Evolutionary conservation across 257 asterid species (phyloP).

Genomic region (Salvia rosmarinus): DNA sequence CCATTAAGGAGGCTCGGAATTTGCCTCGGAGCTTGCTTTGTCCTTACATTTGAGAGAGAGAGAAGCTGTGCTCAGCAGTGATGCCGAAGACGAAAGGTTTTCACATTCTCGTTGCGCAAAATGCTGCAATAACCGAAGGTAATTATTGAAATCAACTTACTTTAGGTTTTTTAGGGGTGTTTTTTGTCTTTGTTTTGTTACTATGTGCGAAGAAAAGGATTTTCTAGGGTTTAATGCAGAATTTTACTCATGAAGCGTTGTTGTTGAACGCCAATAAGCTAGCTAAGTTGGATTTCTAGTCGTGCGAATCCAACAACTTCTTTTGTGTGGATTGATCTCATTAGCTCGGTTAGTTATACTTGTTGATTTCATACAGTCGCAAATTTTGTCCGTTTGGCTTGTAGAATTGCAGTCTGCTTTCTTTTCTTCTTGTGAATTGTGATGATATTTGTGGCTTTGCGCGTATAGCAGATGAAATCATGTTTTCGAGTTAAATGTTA

Average conservation of each 20-base stretch:
- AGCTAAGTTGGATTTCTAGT: not conserved
- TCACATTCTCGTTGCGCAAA: constrained; percentile 38
- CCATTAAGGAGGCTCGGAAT: constrained; percentile 12
- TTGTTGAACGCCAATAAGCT: not conserved
- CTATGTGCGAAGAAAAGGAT: not conserved
- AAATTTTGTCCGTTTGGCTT: not conserved
- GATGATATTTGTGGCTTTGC: constrained; percentile 5
- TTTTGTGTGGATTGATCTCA: constrained; percentile 11
- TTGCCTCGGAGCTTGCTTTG: constrained; percentile 12
- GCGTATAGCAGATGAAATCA: not conserved
- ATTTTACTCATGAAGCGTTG: not conserved
- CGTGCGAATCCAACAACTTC: not conserved
- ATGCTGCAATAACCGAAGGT: constrained; percentile 43
- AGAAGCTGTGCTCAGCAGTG: constrained; percentile 1
- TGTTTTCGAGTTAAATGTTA: not conserved
- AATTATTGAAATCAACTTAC: constrained; percentile 4
- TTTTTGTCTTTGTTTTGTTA: not conserved
- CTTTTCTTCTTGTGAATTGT: not conserved
- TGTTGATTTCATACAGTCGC: not conserved
- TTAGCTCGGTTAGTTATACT: constrained; percentile 1
- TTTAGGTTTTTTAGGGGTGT: not conserved
- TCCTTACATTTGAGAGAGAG: not conserved
- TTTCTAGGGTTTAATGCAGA: constrained; percentile 28
- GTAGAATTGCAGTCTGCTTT: not conserved
- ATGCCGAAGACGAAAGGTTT: constrained; percentile 43